Evolutionary conservation across 768 basidiomycete species (phyloP), one percentile per base, ranked within the genome.

Genomic region (Suillus spraguei): DNA sequence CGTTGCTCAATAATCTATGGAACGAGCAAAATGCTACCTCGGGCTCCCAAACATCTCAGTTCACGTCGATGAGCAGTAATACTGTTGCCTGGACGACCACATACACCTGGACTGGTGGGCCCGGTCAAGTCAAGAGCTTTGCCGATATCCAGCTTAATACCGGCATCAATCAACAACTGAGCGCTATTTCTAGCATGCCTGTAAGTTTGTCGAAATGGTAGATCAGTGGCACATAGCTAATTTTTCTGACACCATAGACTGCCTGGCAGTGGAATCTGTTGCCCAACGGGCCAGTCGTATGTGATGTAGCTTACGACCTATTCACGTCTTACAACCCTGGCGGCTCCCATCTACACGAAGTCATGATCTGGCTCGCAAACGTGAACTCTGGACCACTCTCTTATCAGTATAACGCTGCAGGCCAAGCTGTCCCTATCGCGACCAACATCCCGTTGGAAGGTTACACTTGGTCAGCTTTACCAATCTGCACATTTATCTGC

Each of bases 361-460:
- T 88, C 67, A 90, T 90, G 88, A 73, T 90, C 64, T 89, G 88
- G 88, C 80, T 88, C 16, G 86, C 79, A 1, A 85, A 82, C 68
- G 80, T 72, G 76, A 83, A 83, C 65, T 82, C 87, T 4, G 81
- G 81, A 3, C 88, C 88, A 1, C 87, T 89, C 64, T 85, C 85
- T 16, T 72, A 76, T 22, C 22, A 65, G 0, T 89, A 87, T 70
- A 73, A 74, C 68, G 72, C 79, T 0, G 60, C 75, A 20, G 87
- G 87, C 5, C 71, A 79, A 5, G 78, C 87, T 1, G 68, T 77
- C 33, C 80, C 87, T 42, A 75, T 82, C 22, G 82, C 76, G 13
- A 61, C 3, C 0, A 77, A 76, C 64, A 65, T 89, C 52, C 68
- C 67, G 32, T 65, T 89, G 59, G 82, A 76, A n/a, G 84, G 82